Evolutionary conservation across 1,284 basidiomycete genomes (phyloP), one percentile per base, ranked within the genome.

Genomic region (Apiotrichum siamense): DNA sequence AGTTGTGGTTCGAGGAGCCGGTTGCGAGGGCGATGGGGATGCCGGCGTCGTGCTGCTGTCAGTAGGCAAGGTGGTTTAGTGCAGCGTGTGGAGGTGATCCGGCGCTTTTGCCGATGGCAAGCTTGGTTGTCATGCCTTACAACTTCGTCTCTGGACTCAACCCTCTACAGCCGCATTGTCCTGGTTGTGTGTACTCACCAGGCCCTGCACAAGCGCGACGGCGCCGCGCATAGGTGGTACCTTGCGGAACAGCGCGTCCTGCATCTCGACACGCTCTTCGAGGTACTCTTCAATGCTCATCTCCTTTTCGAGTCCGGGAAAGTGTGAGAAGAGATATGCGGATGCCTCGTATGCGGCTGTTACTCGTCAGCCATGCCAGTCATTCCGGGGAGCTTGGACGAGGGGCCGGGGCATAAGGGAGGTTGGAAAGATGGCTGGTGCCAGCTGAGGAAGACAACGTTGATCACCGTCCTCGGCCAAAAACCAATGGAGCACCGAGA

Each of bases 21-120:
- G 74, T 76, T 3, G 74, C 73, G 0, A 76, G 47, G 3, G 74
- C 73, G 17, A 76, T 72, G 3, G 73, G 72, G 6, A 75, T 56
- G 1, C 70, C 69, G 12, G 64, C 59, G 15, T 63, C 60, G 48
- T 71, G 60, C 70, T 73, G 33, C 33, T 7, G 18, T 35, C 33
- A 35, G 33, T 17, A 35, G n/a, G n/a, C n/a, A n/a, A n/a, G n/a
- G n/a, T n/a, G n/a, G n/a, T n/a, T n/a, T n/a, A n/a, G n/a, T n/a
- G n/a, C n/a, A n/a, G n/a, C n/a, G n/a, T n/a, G n/a, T n/a, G n/a
- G n/a, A n/a, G n/a, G n/a, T n/a, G n/a, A n/a, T n/a, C n/a, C n/a
- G n/a, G n/a, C n/a, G n/a, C n/a, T n/a, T n/a, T n/a, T n/a, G n/a
- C n/a, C n/a, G n/a, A n/a, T n/a, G n/a, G n/a, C n/a, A n/a, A n/a